Evolutionary conservation across 495 filamentous ascomycete species (phyloP).

Genomic region (Jackrogersella multiformis): DNA sequence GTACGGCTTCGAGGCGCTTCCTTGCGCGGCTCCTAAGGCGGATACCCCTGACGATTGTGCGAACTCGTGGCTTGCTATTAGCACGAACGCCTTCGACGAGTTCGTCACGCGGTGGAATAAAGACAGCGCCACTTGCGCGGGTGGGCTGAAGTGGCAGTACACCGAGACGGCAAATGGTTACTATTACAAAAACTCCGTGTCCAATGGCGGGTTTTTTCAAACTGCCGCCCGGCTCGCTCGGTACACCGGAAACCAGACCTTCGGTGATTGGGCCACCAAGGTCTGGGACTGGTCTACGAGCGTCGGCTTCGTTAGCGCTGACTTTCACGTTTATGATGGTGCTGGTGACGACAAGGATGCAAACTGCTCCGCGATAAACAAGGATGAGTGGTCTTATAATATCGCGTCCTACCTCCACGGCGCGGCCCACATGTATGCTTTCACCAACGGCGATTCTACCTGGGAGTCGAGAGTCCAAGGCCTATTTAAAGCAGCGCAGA

Average conservation of each 20-base stretch:
- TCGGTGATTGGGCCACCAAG: conserved; percentile 73
- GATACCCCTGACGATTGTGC: conserved; percentile 62
- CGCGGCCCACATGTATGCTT: conserved; percentile 80
- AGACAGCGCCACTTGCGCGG: conserved; percentile 72
- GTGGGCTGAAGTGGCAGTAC: conserved; percentile 88
- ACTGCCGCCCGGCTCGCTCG: conserved; percentile 74
- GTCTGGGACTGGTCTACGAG: conserved; percentile 73
- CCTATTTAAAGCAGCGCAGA: conserved; percentile 60
- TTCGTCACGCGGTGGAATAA: conserved; percentile 73
- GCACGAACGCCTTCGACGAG: conserved; percentile 78
- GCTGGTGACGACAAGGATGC: conserved; percentile 64
- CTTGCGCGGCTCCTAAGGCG: conserved; percentile 46
- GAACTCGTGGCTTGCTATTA: conserved; percentile 77
- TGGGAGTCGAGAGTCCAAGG: conserved; percentile 70
- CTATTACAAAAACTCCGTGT: conserved; percentile 78
- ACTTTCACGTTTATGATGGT: conserved; percentile 75
- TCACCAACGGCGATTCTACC: conserved; percentile 61
- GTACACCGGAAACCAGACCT: conserved; percentile 75
- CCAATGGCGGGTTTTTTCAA: conserved; percentile 75
- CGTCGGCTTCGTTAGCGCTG: conserved; percentile 68
- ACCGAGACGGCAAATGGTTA: conserved; percentile 79
- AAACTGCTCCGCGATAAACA: conserved; percentile 68
- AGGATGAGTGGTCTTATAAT: conserved; percentile 80
- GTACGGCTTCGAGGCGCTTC: conserved; percentile 63
- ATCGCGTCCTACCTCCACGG: conserved; percentile 77